Conservation (phyloP, 108 stramenopile genomes). For the Nannochloropsis gaditana region DNA sequence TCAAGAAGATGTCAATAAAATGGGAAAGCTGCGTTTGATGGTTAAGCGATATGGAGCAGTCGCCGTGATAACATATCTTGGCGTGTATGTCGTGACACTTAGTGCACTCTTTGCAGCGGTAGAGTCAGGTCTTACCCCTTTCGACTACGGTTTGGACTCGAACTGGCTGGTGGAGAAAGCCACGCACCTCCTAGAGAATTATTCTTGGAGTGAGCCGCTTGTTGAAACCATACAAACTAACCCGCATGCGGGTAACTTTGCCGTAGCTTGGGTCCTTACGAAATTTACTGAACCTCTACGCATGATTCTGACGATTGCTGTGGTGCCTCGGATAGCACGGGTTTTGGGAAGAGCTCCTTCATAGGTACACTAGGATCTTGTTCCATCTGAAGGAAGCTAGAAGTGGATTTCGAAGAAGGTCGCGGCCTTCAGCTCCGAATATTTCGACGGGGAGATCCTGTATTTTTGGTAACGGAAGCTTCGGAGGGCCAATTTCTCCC, state of each 20-base stretch:
- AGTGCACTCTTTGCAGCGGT: conserved; percentile 32
- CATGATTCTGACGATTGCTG: conserved; percentile 61
- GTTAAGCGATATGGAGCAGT: conserved; percentile 49
- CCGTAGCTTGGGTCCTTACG: conserved; percentile 78
- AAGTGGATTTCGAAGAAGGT: no score
- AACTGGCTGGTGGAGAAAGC: conserved; percentile 62
- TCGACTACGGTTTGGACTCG: conserved; percentile 57
- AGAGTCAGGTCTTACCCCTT: conserved; percentile 20
- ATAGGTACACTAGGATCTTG: neutral
- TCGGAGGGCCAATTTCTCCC: no score
- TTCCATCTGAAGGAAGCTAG: no score
- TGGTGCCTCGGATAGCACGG: conserved; percentile 67
- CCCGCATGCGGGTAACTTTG: conserved; percentile 75
- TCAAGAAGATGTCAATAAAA: conserved; percentile 1
- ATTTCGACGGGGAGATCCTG: no score
- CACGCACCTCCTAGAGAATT: conserved; percentile 59
- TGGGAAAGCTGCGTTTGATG: conserved; percentile 36
- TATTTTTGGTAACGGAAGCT: no score
- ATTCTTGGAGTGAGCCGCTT: conserved; percentile 59
- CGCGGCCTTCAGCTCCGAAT: no score
- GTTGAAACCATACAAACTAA: conserved; percentile 63
- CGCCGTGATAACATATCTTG: conserved; percentile 51
- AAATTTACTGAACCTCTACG: conserved; percentile 89
- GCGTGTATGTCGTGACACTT: conserved; percentile 51
- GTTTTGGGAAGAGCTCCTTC: conserved; percentile 53